Percentiles rank a stretch among this genome's conserved stretches.
Evolutionary conservation across 2,329 filamentous ascomycete species (phyloP).

Genomic region (Fusarium solani-melongenae): DNA sequence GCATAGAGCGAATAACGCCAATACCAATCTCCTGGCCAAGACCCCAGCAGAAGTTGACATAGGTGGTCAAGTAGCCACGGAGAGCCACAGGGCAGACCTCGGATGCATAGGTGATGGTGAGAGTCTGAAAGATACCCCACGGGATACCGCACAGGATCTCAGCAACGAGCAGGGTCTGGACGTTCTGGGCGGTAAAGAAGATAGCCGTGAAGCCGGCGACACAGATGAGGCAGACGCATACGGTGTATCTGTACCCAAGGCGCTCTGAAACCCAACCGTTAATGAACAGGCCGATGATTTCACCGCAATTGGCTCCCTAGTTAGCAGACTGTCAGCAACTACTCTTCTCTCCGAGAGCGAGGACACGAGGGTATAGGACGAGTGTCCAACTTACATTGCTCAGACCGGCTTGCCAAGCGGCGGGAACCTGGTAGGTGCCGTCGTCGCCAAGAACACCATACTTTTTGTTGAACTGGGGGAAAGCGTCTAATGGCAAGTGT

Average conservation of each 20-base stretch:
- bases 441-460: conserved; percentile 61
- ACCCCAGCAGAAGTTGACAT: conserved; percentile 83
- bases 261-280: conserved; percentile 74
- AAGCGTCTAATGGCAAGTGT: conserved; percentile 55
- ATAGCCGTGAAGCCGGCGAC: conserved; percentile 69
- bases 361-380: background rate
- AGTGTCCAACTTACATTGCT: conserved; percentile 57
- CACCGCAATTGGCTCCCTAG: conserved; percentile 66
- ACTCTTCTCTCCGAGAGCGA: background rate
- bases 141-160: conserved; percentile 73
- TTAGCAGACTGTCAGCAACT: conserved; percentile 37
- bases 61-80: conserved; percentile 77
- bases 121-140: conserved; percentile 69
- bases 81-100: conserved; percentile 80
- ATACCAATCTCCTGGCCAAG: conserved; percentile 80
- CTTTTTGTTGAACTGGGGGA: conserved; percentile 67
- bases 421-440: conserved; percentile 66
- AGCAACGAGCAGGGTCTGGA: conserved; percentile 67
- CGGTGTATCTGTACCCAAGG: conserved; percentile 75
- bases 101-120: conserved; percentile 74
- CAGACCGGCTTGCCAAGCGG: conserved; percentile 71
- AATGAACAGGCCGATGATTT: conserved; percentile 74
- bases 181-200: conserved; percentile 72
- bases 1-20: conserved; percentile 77
- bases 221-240: conserved; percentile 66